Evolutionary conservation across 306 rosid genomes (phyloP).

Genomic region (Corylus heterophylla): DNA sequence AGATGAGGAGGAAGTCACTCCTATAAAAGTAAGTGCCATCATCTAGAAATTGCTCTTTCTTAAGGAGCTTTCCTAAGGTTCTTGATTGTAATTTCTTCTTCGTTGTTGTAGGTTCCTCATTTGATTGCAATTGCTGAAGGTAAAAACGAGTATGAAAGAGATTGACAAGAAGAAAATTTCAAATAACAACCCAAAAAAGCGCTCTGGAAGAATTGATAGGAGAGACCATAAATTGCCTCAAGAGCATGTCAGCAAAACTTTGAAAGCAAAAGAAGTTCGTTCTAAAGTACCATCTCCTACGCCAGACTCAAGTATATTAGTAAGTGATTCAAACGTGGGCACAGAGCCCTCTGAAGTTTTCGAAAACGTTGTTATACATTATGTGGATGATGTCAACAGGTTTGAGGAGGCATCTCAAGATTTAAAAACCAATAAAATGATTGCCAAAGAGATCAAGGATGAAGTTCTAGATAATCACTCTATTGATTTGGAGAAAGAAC

Average conservation of each 20-base stretch:
- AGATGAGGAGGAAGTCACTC: conserved; percentile 19
- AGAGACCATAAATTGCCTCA: conserved; percentile 51
- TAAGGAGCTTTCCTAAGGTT: conserved; percentile 19
- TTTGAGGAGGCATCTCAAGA: conserved; percentile 45
- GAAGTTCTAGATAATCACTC: conserved; percentile 55
- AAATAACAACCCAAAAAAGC: conserved; percentile 55
- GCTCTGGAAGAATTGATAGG: conserved; percentile 52
- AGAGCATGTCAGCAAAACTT: conserved; percentile 47
- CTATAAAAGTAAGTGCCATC: conserved; percentile 28
- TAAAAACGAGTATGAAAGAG: conserved; percentile 63
- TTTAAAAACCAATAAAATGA: conserved; percentile 47
- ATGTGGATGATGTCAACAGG: conserved; percentile 74
- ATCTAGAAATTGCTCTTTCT: conserved; percentile 16
- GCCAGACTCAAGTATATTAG: conserved; percentile 34
- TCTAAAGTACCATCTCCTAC: conserved; percentile 43
- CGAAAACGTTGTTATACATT: conserved; percentile 52
- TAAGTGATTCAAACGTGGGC: conserved; percentile 55
- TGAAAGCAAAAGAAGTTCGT: conserved; percentile 52
- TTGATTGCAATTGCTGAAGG: conserved; percentile 34
- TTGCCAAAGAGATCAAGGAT: conserved; percentile 45
- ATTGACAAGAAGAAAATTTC: conserved; percentile 63
- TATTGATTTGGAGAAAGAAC: conserved; percentile 60
- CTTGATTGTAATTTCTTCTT: conserved; percentile 31
- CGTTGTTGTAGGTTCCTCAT: conserved; percentile 29
- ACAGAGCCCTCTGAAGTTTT: conserved; percentile 56